A percentile compares a stretch with the other conserved stretches of the same genome.
These are phyloP conservation scores for Sphaerobolus stellatus DNA, from an alignment of 1,284 basidiomycete genomes.

Conservation along the genomic window DNA sequence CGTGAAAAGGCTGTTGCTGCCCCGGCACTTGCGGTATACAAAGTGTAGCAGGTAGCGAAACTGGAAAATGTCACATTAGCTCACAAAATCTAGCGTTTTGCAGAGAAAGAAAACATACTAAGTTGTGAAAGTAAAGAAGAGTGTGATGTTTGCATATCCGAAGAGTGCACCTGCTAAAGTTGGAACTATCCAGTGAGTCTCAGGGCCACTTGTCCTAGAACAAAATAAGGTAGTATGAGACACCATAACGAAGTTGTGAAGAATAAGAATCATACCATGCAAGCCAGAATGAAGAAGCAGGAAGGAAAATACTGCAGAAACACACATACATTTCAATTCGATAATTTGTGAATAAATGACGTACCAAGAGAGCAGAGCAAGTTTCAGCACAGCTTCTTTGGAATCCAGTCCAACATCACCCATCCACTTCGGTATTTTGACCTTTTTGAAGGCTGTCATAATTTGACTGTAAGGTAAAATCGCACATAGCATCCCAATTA, in stretches of 20 bases:
- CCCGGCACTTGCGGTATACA: conserved; percentile 28
- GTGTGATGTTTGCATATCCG: conserved; percentile 22
- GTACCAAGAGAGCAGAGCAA: conserved; percentile 18
- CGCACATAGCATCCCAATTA: conserved; percentile 20
- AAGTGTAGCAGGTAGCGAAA: conserved; percentile 22
- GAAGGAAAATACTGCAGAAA: conserved; percentile 19
- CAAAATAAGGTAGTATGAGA: neutral
- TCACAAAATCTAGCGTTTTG: neutral
- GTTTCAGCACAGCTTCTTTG: conserved; percentile 20
- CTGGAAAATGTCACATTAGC: conserved; percentile 12
- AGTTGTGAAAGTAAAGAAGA: conserved; percentile 15
- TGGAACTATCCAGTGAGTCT: conserved; percentile 28
- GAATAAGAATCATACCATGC: conserved; percentile 30
- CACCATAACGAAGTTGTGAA: conserved; percentile 10
- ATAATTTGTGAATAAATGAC: neutral
- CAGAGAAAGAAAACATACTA: conserved; percentile 14
- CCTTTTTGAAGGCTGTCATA: conserved; percentile 11
- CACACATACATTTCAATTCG: neutral
- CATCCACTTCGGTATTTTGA: conserved; percentile 19
- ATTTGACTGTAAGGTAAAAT: conserved; percentile 10
- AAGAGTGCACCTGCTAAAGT: conserved; percentile 27
- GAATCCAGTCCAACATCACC: conserved; percentile 5
- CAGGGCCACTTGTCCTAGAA: conserved; percentile 26
- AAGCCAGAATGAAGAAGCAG: conserved; percentile 31
- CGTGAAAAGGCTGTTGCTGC: conserved; percentile 27